Conservation (phyloP, 2,329 filamentous ascomycete genomes). For the Fusarium fracticaudum region DNA sequence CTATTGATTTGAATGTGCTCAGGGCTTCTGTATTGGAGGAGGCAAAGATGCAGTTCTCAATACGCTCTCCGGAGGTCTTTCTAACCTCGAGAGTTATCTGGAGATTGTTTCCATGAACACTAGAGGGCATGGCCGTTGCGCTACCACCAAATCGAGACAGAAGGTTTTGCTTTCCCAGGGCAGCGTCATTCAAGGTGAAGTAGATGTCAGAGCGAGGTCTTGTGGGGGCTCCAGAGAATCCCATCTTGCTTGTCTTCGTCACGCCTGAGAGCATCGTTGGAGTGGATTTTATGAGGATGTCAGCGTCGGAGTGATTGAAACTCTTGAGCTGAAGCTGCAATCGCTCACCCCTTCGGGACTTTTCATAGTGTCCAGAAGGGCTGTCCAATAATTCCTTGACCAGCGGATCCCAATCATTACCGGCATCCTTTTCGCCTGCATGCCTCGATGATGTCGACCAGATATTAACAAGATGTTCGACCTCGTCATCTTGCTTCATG, state of each 20-base stretch:
- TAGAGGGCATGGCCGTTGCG: conserved; percentile 73
- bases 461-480: conserved; percentile 79
- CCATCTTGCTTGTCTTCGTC: conserved; percentile 85
- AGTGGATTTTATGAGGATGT: conserved; percentile 82
- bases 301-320: conserved; percentile 81
- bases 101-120: conserved; percentile 75
- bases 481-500: conserved; percentile 75
- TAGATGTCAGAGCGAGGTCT: conserved; percentile 95
- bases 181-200: conserved; percentile 81
- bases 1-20: conserved; percentile 89
- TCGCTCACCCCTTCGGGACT: conserved; percentile 76
- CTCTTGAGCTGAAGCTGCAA: conserved; percentile 82
- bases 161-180: conserved; percentile 79
- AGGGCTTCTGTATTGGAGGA: conserved; percentile 82
- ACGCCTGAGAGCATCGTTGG: conserved; percentile 88
- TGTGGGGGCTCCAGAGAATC: conserved; percentile 90
- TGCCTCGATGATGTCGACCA: conserved; percentile 73
- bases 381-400: conserved; percentile 79
- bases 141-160: conserved; percentile 76
- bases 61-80: conserved; percentile 77
- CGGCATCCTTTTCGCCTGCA: conserved; percentile 65
- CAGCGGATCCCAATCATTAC: conserved; percentile 77
- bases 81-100: conserved; percentile 92
- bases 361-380: conserved; percentile 77
- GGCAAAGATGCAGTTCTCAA: conserved; percentile 88